Percentiles rank a stretch among this genome's conserved stretches.
Conservation (phyloP, 345 rosid species). For the Raphanus raphanistrum region DNA sequence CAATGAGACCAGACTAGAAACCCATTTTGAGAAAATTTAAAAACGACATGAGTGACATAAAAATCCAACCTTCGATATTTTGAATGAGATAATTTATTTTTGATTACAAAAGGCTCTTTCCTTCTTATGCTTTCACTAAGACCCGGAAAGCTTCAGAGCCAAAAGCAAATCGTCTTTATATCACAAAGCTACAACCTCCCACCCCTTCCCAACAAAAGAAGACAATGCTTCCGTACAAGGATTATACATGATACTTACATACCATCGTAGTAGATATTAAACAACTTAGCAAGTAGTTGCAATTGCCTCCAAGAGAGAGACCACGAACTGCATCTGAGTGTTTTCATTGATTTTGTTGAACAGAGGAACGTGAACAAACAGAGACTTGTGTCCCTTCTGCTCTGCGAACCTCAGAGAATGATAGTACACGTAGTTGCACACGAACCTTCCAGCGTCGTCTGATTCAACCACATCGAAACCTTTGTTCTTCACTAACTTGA, state of each 20-base stretch:
- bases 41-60: background rate
- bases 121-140: background rate
- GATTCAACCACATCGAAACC: conserved; percentile 54
- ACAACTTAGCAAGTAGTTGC: conserved; percentile 53
- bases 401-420: conserved; percentile 71
- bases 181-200: background rate
- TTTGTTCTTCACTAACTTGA: conserved; percentile 46
- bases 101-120: conserved; percentile 24
- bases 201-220: background rate
- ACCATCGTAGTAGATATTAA: background rate
- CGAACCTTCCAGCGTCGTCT: conserved; percentile 66
- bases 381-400: conserved; percentile 65
- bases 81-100: conserved; percentile 7
- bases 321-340: conserved; percentile 65
- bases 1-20: no score
- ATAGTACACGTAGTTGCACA: conserved; percentile 81
- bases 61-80: conserved; percentile 29
- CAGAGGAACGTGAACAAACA: conserved; percentile 74
- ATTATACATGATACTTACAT: conserved; percentile 34
- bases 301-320: conserved; percentile 63
- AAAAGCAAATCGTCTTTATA: conserved; percentile 13
- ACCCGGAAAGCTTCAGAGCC: conserved; percentile 20
- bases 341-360: conserved; percentile 63
- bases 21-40: no score
- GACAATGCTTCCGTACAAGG: conserved; percentile 10